These are phyloP conservation scores for Colletotrichum sp. DNA, from an alignment of 2,329 filamentous ascomycete species.

Conservation along the genomic window DNA sequence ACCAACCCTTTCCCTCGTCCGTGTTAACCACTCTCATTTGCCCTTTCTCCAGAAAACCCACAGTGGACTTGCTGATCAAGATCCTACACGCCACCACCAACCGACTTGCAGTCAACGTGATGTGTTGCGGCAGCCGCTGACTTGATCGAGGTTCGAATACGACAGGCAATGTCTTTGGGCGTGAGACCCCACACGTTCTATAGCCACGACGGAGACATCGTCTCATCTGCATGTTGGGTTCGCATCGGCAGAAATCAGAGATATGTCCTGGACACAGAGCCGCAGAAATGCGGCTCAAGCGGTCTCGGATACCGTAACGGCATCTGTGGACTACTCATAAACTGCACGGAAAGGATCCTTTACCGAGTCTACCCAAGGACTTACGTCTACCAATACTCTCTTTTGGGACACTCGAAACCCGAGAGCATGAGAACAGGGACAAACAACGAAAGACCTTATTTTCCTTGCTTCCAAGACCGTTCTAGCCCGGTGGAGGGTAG, in stretches of 20 bases:
- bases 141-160: not conserved
- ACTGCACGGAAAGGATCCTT: not conserved
- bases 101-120: not conserved
- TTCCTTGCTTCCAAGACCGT: not conserved
- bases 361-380: not conserved
- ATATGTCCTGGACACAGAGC: not conserved
- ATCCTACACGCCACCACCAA: slow-evolving; percentile 1
- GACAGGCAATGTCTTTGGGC: not conserved
- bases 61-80: not conserved
- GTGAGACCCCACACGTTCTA: not conserved
- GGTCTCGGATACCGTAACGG: not conserved
- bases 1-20: not conserved
- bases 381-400: not conserved
- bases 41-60: not conserved
- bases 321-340: not conserved
- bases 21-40: not conserved
- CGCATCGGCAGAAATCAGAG: not conserved
- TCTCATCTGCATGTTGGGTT: not conserved
- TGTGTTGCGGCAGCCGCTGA: not conserved
- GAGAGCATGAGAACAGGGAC: not conserved
- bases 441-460: not conserved
- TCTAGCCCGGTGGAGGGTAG: not conserved
- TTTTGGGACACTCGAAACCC: not conserved
- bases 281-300: not conserved
- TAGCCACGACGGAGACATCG: not conserved